phyloP scores from a whole-genome alignment of 176 grass and related monocot species.

The Canna indica region DNA sequence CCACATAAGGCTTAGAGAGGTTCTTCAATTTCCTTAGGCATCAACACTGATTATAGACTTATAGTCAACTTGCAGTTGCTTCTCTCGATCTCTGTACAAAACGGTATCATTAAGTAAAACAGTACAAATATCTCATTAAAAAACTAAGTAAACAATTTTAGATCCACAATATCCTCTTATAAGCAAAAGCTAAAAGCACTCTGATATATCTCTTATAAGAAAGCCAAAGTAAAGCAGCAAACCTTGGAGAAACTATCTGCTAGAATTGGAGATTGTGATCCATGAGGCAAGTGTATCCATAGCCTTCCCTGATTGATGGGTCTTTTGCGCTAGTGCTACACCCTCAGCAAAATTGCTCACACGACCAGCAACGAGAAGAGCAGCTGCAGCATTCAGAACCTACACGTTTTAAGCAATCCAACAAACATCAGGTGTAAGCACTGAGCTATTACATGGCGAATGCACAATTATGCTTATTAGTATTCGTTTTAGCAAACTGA shows the following conservation, averaged over 20 bases:
- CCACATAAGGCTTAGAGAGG: too few species aligned
- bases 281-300: conserved; percentile 71
- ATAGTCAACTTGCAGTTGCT: background rate
- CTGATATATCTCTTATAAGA: background rate
- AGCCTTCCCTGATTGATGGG: conserved; percentile 67
- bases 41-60: too few species aligned
- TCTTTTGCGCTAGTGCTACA: conserved; percentile 64
- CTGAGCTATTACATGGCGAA: background rate
- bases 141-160: background rate
- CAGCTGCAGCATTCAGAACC: conserved; percentile 79
- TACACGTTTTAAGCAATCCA: conserved; percentile 18
- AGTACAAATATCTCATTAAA: background rate
- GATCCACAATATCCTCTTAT: background rate
- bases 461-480: background rate
- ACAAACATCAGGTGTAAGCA: background rate
- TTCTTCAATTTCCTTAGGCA: too few species aligned
- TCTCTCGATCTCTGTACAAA: background rate
- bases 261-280: conserved; percentile 70
- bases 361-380: conserved; percentile 71
- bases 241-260: background rate
- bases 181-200: too few species aligned
- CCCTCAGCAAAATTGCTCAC: conserved; percentile 59
- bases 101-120: background rate
- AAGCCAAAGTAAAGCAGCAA: conserved; percentile 21
- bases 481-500: background rate